Conservation (phyloP, 305 asterid species). For the Striga hermonthica region DNA sequence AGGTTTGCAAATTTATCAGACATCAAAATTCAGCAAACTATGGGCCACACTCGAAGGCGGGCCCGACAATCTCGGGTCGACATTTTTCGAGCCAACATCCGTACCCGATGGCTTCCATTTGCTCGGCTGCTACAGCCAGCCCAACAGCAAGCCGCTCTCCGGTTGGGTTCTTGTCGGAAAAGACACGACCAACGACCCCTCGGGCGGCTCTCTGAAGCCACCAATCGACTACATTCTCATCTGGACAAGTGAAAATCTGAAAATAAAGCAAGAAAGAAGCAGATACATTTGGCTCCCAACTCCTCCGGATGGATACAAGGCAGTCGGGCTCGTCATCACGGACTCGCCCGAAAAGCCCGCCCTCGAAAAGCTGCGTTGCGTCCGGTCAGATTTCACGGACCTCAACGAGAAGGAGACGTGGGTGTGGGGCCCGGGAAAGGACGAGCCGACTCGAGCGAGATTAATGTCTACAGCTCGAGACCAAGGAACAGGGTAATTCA, state of each 20-base stretch:
- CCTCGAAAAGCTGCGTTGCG: constrained; percentile 50
- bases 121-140: constrained; percentile 76
- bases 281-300: constrained; percentile 72
- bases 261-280: constrained; percentile 49
- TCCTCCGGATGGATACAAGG: constrained; percentile 60
- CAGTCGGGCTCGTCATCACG: constrained; percentile 61
- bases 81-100: constrained; percentile 63
- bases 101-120: constrained; percentile 67
- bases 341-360: constrained; percentile 56
- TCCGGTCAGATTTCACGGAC: constrained; percentile 55
- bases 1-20: constrained; percentile 54
- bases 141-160: constrained; percentile 55
- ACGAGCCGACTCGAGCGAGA: constrained; percentile 22
- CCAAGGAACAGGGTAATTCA: constrained; percentile 50
- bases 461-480: constrained; percentile 43
- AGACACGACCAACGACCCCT: constrained; percentile 37
- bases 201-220: constrained; percentile 33
- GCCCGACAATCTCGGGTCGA: constrained; percentile 64
- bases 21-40: constrained; percentile 43
- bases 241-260: constrained; percentile 60
- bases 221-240: constrained; percentile 66
- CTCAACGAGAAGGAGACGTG: constrained; percentile 37
- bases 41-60: constrained; percentile 77
- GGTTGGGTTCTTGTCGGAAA: constrained; percentile 70
- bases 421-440: constrained; percentile 54